Evolutionary conservation across 768 basidiomycete genomes (phyloP).

Genomic region (Dioszegia aurantiaca): DNA sequence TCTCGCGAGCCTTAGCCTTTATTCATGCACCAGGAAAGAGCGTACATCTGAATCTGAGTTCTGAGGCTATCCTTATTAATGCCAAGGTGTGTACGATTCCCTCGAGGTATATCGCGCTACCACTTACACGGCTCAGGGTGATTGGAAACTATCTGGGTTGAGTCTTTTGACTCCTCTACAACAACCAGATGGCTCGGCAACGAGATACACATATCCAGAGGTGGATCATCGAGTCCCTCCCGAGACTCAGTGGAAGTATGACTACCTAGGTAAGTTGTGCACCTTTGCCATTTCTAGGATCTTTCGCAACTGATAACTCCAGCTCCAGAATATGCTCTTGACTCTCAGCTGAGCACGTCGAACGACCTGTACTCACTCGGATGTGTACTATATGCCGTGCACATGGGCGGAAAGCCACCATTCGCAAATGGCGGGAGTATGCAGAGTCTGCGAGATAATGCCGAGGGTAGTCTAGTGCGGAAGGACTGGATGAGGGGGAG

Average conservation of each 20-base stretch:
- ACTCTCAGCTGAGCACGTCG: constrained; percentile 77
- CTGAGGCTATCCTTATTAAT: constrained; percentile 86
- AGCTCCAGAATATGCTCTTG: constrained; percentile 94
- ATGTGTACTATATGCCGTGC: constrained; percentile 84
- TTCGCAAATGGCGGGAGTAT: constrained; percentile 69
- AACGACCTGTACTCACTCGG: constrained; percentile 86
- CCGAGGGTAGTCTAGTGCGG: constrained; percentile 44
- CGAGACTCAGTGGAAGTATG: constrained; percentile 85
- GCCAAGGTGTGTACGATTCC: constrained; percentile 60
- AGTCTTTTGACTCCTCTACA: constrained; percentile 78
- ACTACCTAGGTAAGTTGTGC: constrained; percentile 76
- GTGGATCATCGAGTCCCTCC: constrained; percentile 75
- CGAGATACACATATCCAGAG: constrained; percentile 86
- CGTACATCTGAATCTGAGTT: constrained; percentile 85
- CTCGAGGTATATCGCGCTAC: background rate
- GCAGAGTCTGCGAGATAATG: constrained; percentile 49
- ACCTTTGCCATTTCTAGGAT: too few relatives aligned
- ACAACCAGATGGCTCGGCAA: constrained; percentile 65
- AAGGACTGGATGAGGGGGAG: constrained; percentile 46
- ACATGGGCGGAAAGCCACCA: constrained; percentile 80
- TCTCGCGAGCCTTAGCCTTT: constrained; percentile 63
- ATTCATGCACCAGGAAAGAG: constrained; percentile 86
- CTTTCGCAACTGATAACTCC: background rate
- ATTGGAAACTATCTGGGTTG: constrained; percentile 94
- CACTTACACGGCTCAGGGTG: constrained; percentile 62